Evolutionary conservation across 2,329 filamentous ascomycete genomes (phyloP).

Genomic region (Sphaerulina vaccinii): DNA sequence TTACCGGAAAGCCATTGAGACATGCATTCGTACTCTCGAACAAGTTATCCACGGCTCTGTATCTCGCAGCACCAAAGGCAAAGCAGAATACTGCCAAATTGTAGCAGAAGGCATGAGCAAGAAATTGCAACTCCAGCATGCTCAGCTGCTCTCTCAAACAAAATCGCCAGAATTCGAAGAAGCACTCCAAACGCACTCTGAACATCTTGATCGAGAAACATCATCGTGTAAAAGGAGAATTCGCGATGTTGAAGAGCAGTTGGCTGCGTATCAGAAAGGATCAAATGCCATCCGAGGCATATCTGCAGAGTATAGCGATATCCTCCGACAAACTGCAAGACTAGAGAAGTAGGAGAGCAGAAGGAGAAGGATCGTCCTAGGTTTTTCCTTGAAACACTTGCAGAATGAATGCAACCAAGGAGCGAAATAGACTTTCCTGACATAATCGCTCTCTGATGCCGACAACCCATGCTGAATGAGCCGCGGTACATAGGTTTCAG

Average conservation of each 20-base stretch:
- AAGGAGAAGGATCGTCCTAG: not conserved
- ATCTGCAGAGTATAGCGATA: constrained; percentile 41
- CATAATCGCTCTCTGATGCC: no score
- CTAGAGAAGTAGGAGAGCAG: constrained; percentile 23
- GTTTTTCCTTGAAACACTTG: no score
- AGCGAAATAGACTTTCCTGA: no score
- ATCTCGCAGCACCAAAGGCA: constrained; percentile 42
- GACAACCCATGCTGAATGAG: not conserved
- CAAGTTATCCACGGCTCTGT: constrained; percentile 49
- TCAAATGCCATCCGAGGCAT: constrained; percentile 42
- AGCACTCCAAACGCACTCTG: constrained; percentile 37
- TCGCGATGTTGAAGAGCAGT: constrained; percentile 34
- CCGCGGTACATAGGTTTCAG: constrained; percentile 4
- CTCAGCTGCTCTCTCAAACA: constrained; percentile 29
- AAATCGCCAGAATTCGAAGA: constrained; percentile 29
- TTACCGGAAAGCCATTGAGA: constrained; percentile 41
- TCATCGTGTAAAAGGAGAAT: constrained; percentile 36
- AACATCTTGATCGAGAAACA: constrained; percentile 34
- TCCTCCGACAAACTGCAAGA: constrained; percentile 33
- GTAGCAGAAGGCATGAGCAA: constrained; percentile 45
- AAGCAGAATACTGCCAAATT: constrained; percentile 44
- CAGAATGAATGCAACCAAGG: no score
- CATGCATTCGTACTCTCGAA: constrained; percentile 46
- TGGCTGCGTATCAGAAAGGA: constrained; percentile 40
- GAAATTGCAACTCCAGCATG: constrained; percentile 39